Evolutionary conservation across 1,284 basidiomycete species (phyloP), one percentile per base, ranked within the genome.

Genomic region (Volvariella volvacea): DNA sequence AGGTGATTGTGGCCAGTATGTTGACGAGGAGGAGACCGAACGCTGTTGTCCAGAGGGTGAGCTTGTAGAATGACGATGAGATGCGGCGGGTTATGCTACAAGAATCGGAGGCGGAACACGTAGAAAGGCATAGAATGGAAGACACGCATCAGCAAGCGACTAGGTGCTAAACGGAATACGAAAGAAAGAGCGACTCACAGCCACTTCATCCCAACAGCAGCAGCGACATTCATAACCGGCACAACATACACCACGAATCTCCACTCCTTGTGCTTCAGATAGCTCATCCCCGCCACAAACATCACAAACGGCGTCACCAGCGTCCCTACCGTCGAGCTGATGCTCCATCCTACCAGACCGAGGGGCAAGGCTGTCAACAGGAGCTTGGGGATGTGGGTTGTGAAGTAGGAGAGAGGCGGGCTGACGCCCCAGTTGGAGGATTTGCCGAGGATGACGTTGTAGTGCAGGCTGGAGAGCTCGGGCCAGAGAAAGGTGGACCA

Each of bases 261-360:
- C 94, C 95, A 98, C 64, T 99, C 96, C 59, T 94, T 94, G 62
- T 94, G 91, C 0, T 78, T 84, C 0, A 98, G 69, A 15, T 61
- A 66, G 56, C 90, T 93, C 55, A 99, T 77, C 0, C 84, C 60
- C 0, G 53, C 62, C 0, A 94, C 58, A 56, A 91, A 88, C 0
- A 60, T 51, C 0, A 82, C 21, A 0, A 76, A 63, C 0, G 83
- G 77, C 9, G 76, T 41, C 3, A 88, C 54, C 33, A 86, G 58
- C 1, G 64, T 55, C 14, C 77, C 68, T 36, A 80, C 65, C 15
- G 74, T 69, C 3, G 53, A 48, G 51, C 87, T 78, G 12, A 67
- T 49, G 4, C 68, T 39, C 3, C 66, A 54, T 0, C 78, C 75
- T 4, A 88, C 55, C n/a, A 77, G 22, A 0, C 79, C 66, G 12